These are phyloP conservation scores for Aspergillus texensis DNA, from an alignment of 2,329 filamentous ascomycete genomes.

Conservation along the genomic window DNA sequence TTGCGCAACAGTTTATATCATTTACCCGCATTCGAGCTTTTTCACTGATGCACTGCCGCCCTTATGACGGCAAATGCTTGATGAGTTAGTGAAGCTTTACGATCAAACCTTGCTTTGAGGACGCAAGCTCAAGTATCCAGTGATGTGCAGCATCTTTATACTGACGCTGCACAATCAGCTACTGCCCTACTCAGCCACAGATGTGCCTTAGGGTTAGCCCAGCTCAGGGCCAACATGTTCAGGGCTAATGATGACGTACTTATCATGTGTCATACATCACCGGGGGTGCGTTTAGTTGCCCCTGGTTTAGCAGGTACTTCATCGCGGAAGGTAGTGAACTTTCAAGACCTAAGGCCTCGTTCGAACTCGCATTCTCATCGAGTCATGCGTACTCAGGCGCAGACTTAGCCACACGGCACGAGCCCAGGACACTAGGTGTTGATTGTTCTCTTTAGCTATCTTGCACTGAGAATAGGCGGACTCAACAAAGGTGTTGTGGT, in stretches of 20 bases:
- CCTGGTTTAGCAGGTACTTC: conserved; percentile 1
- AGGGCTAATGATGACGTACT: background rate
- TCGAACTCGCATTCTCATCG: background rate
- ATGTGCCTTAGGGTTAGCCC: background rate
- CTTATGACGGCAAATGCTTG: background rate
- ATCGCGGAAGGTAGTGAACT: background rate
- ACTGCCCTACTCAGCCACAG: conserved; percentile 1
- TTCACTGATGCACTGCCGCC: background rate
- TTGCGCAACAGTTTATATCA: background rate
- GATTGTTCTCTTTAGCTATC: no score
- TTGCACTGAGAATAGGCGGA: background rate
- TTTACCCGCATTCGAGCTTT: background rate
- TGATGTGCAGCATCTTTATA: background rate
- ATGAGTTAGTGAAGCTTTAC: background rate
- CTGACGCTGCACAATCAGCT: background rate
- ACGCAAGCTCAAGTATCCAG: background rate
- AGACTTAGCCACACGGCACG: background rate
- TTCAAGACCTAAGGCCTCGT: background rate
- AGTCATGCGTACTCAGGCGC: background rate
- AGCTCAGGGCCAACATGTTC: background rate
- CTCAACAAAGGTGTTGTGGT: background rate
- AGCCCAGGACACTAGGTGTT: background rate
- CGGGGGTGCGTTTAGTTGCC: background rate
- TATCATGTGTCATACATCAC: background rate
- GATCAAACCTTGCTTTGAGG: background rate